Conservation (phyloP, 495 filamentous ascomycete genomes). For the Aspergillus haitiensis region DNA sequence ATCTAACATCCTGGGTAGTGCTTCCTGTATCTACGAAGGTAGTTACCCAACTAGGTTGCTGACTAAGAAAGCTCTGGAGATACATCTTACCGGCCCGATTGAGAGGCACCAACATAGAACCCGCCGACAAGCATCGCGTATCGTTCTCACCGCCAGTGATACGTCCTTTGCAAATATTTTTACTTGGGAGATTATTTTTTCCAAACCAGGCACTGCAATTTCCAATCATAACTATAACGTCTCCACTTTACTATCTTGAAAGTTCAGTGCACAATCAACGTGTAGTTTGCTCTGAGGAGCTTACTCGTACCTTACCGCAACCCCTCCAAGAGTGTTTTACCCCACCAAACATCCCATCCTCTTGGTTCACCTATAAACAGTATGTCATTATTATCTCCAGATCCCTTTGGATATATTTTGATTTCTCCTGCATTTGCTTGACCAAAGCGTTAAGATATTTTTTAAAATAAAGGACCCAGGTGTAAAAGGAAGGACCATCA, state of each 20-base stretch:
- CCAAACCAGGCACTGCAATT: constrained; percentile 10
- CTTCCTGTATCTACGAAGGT: too few species aligned
- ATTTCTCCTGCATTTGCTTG: neutral
- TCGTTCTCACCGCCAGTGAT: constrained; percentile 37
- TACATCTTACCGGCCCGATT: constrained; percentile 19
- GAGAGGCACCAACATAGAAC: constrained; percentile 19
- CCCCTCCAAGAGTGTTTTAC: constrained; percentile 34
- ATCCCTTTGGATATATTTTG: constrained; percentile 6
- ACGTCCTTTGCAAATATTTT: constrained; percentile 3
- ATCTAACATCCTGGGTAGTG: too few species aligned
- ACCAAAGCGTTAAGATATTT: neutral
- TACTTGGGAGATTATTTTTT: constrained; percentile 13
- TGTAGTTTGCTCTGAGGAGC: constrained; percentile 16
- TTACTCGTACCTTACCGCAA: constrained; percentile 19
- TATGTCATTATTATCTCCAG: constrained; percentile 13
- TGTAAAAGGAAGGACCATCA: constrained; percentile 36
- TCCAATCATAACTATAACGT: constrained; percentile 3
- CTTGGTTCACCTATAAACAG: constrained; percentile 14
- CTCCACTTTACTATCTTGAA: constrained; percentile 16
- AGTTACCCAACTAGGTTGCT: constrained; percentile 5
- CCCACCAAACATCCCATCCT: constrained; percentile 34
- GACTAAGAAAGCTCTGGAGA: constrained; percentile 16
- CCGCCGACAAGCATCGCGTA: constrained; percentile 16
- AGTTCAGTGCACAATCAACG: constrained; percentile 15
- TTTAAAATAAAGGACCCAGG: constrained; percentile 21